Percentiles rank a stretch among this genome's conserved stretches.
Evolutionary conservation across 345 rosid genomes (phyloP).

Genomic region (Bretschneidera sinensis): DNA sequence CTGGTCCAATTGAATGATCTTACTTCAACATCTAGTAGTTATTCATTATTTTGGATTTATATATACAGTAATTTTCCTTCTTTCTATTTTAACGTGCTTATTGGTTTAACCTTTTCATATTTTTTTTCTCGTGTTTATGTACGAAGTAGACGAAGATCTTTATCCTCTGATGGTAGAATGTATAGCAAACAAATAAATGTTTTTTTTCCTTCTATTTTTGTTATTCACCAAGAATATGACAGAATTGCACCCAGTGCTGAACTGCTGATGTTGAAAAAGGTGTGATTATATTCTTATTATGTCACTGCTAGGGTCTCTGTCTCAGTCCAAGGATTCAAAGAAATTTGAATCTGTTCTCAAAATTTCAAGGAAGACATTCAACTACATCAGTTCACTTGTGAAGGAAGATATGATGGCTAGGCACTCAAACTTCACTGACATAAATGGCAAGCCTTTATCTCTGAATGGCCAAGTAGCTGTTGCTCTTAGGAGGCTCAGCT

Average conservation of each 20-base stretch:
- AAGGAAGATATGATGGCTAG: constrained; percentile 53
- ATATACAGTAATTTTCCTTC: too few relatives aligned
- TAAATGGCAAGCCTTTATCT: constrained; percentile 43
- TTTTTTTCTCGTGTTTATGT: too few relatives aligned
- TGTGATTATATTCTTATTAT: not conserved
- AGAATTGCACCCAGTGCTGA: too few relatives aligned
- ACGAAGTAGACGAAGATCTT: too few relatives aligned
- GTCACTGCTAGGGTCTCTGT: constrained; percentile 34
- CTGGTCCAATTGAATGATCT: too few relatives aligned
- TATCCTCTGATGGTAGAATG: not conserved
- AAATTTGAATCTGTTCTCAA: constrained; percentile 60
- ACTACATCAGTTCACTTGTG: constrained; percentile 67
- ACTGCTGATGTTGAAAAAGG: not conserved
- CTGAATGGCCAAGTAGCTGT: constrained; percentile 60
- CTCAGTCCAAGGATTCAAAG: constrained; percentile 38
- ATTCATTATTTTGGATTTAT: too few relatives aligned
- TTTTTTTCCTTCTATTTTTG: too few relatives aligned
- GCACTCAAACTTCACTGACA: constrained; percentile 41
- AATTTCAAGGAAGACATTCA: constrained; percentile 63
- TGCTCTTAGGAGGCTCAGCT: constrained; percentile 72
- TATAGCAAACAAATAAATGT: not conserved
- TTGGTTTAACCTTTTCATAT: too few relatives aligned
- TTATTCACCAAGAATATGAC: too few relatives aligned
- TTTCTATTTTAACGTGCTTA: too few relatives aligned
- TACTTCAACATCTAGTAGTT: too few relatives aligned